A percentile compares a stretch with the other conserved stretches of the same genome.
Evolutionary conservation across 805 yeast genomes (phyloP).

Genomic region (Starmerella apis): DNA sequence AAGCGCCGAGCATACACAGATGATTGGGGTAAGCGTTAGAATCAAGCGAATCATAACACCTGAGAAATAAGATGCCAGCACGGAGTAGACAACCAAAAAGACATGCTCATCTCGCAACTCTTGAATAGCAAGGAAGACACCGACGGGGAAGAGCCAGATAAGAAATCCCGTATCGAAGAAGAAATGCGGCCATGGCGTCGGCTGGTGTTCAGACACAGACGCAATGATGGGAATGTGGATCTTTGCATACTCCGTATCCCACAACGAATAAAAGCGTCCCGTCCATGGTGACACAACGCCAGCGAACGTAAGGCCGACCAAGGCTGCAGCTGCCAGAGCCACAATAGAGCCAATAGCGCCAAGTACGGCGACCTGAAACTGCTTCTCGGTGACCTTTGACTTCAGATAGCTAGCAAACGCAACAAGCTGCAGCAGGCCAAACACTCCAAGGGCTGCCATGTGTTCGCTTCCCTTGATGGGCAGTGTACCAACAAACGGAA

Average conservation of each 20-base stretch:
- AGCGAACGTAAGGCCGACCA: slow-evolving; percentile 70
- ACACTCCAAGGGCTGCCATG: slow-evolving; percentile 96
- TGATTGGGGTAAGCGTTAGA: slow-evolving; percentile 91
- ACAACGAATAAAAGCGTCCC: slow-evolving; percentile 93
- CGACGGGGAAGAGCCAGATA: slow-evolving; percentile 98
- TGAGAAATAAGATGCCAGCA: slow-evolving; percentile 92
- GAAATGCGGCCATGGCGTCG: slow-evolving; percentile 99
- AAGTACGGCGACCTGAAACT: slow-evolving; percentile 45
- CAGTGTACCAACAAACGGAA: slow-evolving; percentile 94
- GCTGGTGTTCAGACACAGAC: slow-evolving; percentile 98
- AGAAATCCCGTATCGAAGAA: slow-evolving; percentile 87
- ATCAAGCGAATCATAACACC: slow-evolving; percentile 98
- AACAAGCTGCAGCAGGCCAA: slow-evolving; percentile 86
- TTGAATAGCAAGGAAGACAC: slow-evolving; percentile 80
- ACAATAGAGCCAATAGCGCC: slow-evolving; percentile 50
- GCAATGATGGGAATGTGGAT: slow-evolving; percentile 98
- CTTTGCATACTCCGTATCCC: slow-evolving; percentile 98
- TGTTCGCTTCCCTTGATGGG: slow-evolving; percentile 97
- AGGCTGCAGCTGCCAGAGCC: slow-evolving; percentile 54
- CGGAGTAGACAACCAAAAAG: slow-evolving; percentile 81
- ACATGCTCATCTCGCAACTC: slow-evolving; percentile 87
- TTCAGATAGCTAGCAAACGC: slow-evolving; percentile 76
- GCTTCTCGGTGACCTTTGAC: slow-evolving; percentile 56
- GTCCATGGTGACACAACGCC: slow-evolving; percentile 99
- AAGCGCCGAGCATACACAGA: slow-evolving; percentile 86